Percentiles rank a stretch among this genome's conserved stretches.
These are phyloP conservation scores for Oenanthe javanica DNA, from an alignment of 140 eudicot genomes.

Conservation along the genomic window DNA sequence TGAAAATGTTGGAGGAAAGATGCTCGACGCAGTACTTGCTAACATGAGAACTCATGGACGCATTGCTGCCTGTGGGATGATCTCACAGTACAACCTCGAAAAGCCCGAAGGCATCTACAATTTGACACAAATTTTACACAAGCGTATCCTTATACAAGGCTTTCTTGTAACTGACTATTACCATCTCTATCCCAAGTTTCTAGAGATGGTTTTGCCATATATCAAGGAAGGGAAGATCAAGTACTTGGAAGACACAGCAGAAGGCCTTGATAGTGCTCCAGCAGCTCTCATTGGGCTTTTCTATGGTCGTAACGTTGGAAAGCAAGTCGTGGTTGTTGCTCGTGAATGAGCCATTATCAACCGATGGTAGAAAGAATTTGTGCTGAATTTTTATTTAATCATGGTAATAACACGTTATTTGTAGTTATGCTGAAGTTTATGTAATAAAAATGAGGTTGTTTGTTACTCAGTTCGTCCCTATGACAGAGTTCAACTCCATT, in stretches of 20 bases:
- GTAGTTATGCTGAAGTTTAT: too few relatives aligned
- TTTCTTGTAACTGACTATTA: conserved; percentile 24
- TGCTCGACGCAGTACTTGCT: conserved; percentile 46
- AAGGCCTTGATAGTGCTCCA: conserved; percentile 65
- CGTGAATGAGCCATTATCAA: conserved; percentile 20
- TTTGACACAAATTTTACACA: conserved; percentile 18
- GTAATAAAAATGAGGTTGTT: too few relatives aligned
- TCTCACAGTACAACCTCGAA: conserved; percentile 49
- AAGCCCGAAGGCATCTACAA: conserved; percentile 35
- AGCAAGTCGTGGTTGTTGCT: conserved; percentile 59
- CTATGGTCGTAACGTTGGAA: conserved; percentile 59
- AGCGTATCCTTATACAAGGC: conserved; percentile 41
- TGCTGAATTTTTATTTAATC: too few relatives aligned
- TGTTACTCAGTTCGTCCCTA: too few relatives aligned
- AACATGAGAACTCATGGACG: conserved; percentile 49
- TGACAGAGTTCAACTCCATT: too few relatives aligned
- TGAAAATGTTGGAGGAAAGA: conserved; percentile 61
- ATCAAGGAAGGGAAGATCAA: conserved; percentile 42
- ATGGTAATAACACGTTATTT: too few relatives aligned
- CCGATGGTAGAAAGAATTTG: background rate
- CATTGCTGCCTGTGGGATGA: conserved; percentile 49
- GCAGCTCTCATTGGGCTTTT: conserved; percentile 60
- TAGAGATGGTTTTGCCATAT: conserved; percentile 41
- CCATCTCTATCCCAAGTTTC: conserved; percentile 43
- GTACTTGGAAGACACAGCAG: conserved; percentile 48